Evolutionary conservation across 164 flowering plant species (phyloP), one percentile per base, ranked within the genome.

Genomic region (Tetracentron sinense): DNA sequence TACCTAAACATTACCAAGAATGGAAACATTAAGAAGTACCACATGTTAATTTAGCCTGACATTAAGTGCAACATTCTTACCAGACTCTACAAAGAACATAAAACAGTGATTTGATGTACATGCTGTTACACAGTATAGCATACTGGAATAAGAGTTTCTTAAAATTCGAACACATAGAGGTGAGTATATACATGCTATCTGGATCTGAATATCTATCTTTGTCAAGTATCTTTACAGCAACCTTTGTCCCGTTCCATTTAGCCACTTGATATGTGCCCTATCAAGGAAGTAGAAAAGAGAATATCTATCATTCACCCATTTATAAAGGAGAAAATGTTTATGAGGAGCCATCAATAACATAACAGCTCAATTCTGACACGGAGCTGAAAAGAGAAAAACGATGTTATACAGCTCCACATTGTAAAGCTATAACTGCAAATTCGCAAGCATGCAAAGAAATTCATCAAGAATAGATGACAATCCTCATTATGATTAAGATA

Each of bases 171-270:
- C 10, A 35, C 8, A 15, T 3, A 55, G 54, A 8, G 47, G 26
- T 33, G 48, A 48, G 46, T 1, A 68, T 75, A 33, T 82, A 94
- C 99, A 94, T 89, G 85, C 75, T 71, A 17, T 91, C 99, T 51
- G 89, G 96, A 64, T 95, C 88, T 54, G 94, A 71, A 72, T 80
- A 80, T 70, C 81, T 51, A 50, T 91, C 97, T 78, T 84, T 92
- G 56, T 92, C 92, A 60, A 92, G 92, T 75, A 95, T 92, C 82
- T 95, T 95, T 23, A 95, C 96, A 64, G 91, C 58, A 72, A 95
- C 99, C 78, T 85, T 95, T 48, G 92, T 89, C 48, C 97, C 99
- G 70, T 95, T 95, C 99, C 97, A 95, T 70, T 92, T 95, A 62
- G 97, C 99, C 67, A 89, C 92, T 85, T 89, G 97, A 76, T 86